Percentiles rank a stretch among this genome's conserved stretches.
Evolutionary conservation across 352 stramenopile genomes (phyloP).

Genomic region (Globisporangium middletonii): DNA sequence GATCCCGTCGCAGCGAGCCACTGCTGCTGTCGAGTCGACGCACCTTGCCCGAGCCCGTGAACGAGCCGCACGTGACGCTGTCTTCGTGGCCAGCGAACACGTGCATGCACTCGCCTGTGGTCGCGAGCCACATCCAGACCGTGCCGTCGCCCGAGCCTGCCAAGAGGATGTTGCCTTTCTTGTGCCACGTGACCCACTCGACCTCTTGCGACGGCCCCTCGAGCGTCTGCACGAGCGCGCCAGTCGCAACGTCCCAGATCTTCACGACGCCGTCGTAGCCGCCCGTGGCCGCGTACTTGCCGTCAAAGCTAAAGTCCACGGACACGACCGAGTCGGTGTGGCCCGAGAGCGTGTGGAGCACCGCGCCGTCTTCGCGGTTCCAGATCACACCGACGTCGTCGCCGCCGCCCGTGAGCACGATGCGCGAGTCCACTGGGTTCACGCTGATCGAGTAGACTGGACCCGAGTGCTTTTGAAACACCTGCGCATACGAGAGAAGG

Average conservation of each 20-base stretch:
- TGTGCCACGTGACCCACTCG: slow-evolving; percentile 89
- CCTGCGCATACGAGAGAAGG: slow-evolving; percentile 20
- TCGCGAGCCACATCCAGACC: slow-evolving; percentile 92
- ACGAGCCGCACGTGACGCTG: slow-evolving; percentile 90
- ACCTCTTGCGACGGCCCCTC: slow-evolving; percentile 88
- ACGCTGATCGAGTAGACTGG: slow-evolving; percentile 82
- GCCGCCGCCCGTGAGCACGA: slow-evolving; percentile 78
- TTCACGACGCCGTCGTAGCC: slow-evolving; percentile 85
- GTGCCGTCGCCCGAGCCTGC: slow-evolving; percentile 86
- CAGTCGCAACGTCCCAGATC: slow-evolving; percentile 84
- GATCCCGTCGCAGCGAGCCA: slow-evolving; percentile 2
- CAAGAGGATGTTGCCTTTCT: slow-evolving; percentile 88
- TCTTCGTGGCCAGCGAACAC: slow-evolving; percentile 97
- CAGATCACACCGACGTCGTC: slow-evolving; percentile 84
- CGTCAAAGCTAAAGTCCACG: slow-evolving; percentile 85
- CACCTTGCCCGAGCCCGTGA: slow-evolving; percentile 94
- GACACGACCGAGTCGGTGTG: slow-evolving; percentile 82
- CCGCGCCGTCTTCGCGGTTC: slow-evolving; percentile 75
- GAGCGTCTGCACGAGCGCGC: slow-evolving; percentile 72
- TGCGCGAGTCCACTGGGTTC: slow-evolving; percentile 71
- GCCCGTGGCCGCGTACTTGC: slow-evolving; percentile 81
- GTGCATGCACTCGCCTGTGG: slow-evolving; percentile 95
- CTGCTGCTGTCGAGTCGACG: background rate
- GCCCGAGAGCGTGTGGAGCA: slow-evolving; percentile 72
- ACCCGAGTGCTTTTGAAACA: slow-evolving; percentile 69